Evolutionary conservation across 805 yeast species (phyloP).

Genomic region (Sugiyamaella qingdaonensis): DNA sequence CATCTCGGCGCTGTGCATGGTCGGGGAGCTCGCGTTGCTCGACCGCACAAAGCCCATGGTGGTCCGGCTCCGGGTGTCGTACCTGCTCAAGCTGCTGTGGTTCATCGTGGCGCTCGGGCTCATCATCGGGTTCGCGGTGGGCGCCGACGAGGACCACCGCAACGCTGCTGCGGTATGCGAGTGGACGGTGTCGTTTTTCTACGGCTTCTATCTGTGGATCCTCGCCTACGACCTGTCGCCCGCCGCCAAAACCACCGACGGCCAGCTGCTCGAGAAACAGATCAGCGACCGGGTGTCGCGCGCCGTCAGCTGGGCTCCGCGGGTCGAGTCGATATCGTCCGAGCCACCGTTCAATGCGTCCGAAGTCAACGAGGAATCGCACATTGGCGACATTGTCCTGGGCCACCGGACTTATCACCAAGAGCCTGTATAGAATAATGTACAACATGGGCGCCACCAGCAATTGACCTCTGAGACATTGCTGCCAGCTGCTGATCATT

Average conservation of each 20-base stretch:
- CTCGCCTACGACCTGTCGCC: slow-evolving; percentile 69
- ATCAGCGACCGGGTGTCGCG: slow-evolving; percentile 8
- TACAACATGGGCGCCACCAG: background rate
- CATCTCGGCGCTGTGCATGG: slow-evolving; percentile 44
- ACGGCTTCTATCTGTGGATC: slow-evolving; percentile 61
- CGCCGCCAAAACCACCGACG: slow-evolving; percentile 42
- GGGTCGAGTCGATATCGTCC: slow-evolving; percentile 3
- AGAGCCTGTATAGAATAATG: too few species aligned
- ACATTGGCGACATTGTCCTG: slow-evolving; percentile 16
- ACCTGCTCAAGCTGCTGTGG: slow-evolving; percentile 60
- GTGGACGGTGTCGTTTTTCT: slow-evolving; percentile 86
- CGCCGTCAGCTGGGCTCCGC: slow-evolving; percentile 14
- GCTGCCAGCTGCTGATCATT: too few species aligned
- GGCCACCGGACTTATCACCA: slow-evolving; percentile 9
- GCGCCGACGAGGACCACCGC: slow-evolving; percentile 33
- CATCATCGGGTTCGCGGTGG: slow-evolving; percentile 64
- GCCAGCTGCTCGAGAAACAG: slow-evolving; percentile 21
- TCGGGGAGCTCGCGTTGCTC: slow-evolving; percentile 44
- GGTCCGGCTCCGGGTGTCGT: slow-evolving; percentile 38
- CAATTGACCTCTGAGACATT: background rate
- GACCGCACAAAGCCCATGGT: slow-evolving; percentile 39
- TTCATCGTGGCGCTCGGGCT: slow-evolving; percentile 56
- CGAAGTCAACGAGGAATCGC: slow-evolving; percentile 8
- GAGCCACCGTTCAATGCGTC: slow-evolving; percentile 18
- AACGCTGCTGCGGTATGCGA: slow-evolving; percentile 64